Evolutionary conservation across 441 rosid genomes (phyloP).

Genomic region (Lepidium campestre): DNA sequence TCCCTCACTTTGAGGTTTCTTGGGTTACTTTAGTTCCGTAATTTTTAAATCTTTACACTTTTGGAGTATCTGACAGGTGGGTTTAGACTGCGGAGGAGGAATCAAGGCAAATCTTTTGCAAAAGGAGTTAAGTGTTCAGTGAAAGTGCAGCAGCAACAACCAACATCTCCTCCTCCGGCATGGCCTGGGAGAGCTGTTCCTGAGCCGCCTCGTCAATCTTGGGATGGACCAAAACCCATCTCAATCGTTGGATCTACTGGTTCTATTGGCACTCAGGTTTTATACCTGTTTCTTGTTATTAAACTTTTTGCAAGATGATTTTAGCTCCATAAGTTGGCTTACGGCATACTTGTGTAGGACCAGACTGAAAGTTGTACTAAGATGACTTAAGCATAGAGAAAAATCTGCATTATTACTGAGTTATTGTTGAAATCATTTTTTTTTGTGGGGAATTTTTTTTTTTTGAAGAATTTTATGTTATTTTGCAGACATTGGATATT

Average conservation of each 20-base stretch:
- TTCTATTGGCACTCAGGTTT: slow-evolving; percentile 94
- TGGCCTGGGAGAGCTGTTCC: slow-evolving; percentile 90
- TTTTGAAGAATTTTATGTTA: background rate
- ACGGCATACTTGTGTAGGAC: background rate
- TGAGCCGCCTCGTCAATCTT: slow-evolving; percentile 52
- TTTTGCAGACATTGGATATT: slow-evolving; percentile 77
- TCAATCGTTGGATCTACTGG: slow-evolving; percentile 93
- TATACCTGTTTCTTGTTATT: background rate
- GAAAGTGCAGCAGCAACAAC: slow-evolving; percentile 27
- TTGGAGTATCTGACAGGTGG: slow-evolving; percentile 35
- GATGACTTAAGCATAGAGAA: background rate
- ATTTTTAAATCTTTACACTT: background rate
- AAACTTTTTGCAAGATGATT: background rate
- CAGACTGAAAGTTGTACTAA: background rate
- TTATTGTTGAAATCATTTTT: background rate
- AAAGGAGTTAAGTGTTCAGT: slow-evolving; percentile 63
- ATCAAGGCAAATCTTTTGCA: slow-evolving; percentile 30
- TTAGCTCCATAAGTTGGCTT: background rate
- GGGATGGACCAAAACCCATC: slow-evolving; percentile 89
- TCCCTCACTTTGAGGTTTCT: background rate
- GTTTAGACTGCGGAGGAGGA: slow-evolving; percentile 48
- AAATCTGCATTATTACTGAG: background rate
- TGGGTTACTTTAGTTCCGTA: background rate
- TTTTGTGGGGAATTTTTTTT: too few species aligned
- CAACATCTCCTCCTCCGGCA: slow-evolving; percentile 64